A percentile compares a stretch with the other conserved stretches of the same genome.
Conservation (phyloP, 768 basidiomycete genomes). For the Candolleomyces eurysporus region DNA sequence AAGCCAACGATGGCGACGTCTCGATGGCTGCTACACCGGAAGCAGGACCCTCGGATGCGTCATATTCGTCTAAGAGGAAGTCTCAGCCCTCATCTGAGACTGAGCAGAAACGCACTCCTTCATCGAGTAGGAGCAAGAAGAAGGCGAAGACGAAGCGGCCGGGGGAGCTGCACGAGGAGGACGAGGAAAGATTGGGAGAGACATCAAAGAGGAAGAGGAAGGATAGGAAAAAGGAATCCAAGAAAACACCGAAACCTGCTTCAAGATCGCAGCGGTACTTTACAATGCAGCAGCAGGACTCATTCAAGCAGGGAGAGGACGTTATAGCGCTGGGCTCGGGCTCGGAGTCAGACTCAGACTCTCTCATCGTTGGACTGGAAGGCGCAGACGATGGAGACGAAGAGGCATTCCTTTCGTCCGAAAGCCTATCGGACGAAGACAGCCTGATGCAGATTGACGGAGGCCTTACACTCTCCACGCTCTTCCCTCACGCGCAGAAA, state of each 20-base stretch:
- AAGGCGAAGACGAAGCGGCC: conserved; percentile 38
- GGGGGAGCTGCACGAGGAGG: conserved; percentile 31
- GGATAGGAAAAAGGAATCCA: conserved; percentile 36
- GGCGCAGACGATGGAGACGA: conserved; percentile 4
- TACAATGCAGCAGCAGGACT: conserved; percentile 1
- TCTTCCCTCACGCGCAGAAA: conserved; percentile 13
- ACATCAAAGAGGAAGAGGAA: conserved; percentile 27
- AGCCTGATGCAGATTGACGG: conserved; percentile 30
- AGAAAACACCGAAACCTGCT: not conserved
- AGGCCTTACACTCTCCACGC: conserved; percentile 7
- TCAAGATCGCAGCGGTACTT: not conserved
- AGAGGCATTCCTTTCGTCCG: not conserved
- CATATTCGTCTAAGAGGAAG: conserved; percentile 17
- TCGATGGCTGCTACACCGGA: too few relatives aligned
- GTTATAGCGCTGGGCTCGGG: not conserved
- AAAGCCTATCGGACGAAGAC: conserved; percentile 28
- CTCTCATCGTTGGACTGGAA: not conserved
- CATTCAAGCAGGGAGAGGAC: not conserved
- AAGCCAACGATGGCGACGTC: too few relatives aligned
- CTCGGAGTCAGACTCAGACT: not conserved
- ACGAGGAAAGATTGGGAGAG: too few relatives aligned
- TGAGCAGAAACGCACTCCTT: conserved; percentile 17
- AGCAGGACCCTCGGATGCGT: not conserved
- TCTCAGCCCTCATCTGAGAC: conserved; percentile 30
- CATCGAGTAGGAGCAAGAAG: conserved; percentile 23